A percentile compares a stretch with the other conserved stretches of the same genome.
Conservation (phyloP, 352 stramenopile species). For the Nothophytophthora sp. region DNA sequence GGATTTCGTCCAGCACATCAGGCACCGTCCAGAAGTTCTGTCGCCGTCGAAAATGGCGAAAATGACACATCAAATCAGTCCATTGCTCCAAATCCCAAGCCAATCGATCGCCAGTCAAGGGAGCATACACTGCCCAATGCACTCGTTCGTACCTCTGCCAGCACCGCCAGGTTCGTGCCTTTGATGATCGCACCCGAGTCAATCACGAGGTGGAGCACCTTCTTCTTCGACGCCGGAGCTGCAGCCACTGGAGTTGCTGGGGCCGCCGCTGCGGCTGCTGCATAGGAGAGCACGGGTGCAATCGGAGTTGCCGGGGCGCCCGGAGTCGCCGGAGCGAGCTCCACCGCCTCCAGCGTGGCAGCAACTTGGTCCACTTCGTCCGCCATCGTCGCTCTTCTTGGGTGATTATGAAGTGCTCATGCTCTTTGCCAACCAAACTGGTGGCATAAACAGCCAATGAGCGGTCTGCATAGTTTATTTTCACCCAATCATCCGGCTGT, state of each 20-base stretch:
- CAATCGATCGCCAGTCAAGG: not conserved
- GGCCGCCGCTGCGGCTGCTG: conserved; percentile 6
- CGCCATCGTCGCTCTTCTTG: conserved; percentile 11
- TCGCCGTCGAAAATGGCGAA: not conserved
- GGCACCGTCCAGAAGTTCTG: conserved; percentile 87
- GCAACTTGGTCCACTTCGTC: conserved; percentile 24
- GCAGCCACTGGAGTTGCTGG: not conserved
- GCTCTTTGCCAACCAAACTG: conserved; percentile 48
- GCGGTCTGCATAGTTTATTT: not conserved
- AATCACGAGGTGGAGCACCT: conserved; percentile 79
- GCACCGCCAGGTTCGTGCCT: conserved; percentile 66
- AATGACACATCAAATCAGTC: conserved; percentile 7
- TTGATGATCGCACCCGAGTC: conserved; percentile 91
- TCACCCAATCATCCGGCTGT: too few species aligned
- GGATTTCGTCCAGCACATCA: conserved; percentile 85
- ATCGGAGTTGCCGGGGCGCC: not conserved
- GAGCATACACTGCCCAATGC: too few species aligned
- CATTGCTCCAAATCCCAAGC: conserved; percentile 2
- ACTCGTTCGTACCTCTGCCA: conserved; percentile 70
- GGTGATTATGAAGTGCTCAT: conserved; percentile 10
- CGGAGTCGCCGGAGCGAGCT: conserved; percentile 8
- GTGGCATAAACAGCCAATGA: conserved; percentile 24
- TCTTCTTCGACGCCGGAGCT: conserved; percentile 39
- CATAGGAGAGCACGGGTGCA: conserved; percentile 6
- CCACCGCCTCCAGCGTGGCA: conserved; percentile 14